These are phyloP conservation scores for Stereocaulon alpinum DNA, from an alignment of 495 filamentous ascomycete genomes.

Conservation along the genomic window DNA sequence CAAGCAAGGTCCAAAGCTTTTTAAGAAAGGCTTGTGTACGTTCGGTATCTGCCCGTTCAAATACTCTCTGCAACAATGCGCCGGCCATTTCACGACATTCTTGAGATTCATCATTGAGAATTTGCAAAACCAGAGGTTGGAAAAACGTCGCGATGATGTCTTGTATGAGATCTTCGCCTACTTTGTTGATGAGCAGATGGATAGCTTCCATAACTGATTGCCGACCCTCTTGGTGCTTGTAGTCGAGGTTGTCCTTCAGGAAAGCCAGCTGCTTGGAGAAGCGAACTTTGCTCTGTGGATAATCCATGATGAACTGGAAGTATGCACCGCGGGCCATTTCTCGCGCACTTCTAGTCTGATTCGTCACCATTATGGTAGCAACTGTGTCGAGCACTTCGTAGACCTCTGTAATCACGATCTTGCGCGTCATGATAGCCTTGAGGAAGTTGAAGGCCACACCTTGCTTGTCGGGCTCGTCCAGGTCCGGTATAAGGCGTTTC, in stretches of 20 bases:
- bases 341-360: constrained; percentile 73
- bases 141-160: constrained; percentile 76
- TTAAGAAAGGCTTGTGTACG: constrained; percentile 54
- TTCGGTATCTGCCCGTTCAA: constrained; percentile 68
- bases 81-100: constrained; percentile 80
- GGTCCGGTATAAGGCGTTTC: constrained; percentile 70
- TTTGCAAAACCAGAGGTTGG: constrained; percentile 70
- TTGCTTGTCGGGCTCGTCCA: constrained; percentile 84
- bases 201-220: constrained; percentile 86
- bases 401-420: constrained; percentile 72
- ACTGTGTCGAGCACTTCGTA: constrained; percentile 87
- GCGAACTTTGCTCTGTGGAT: constrained; percentile 79
- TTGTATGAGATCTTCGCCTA: constrained; percentile 67
- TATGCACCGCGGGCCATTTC: constrained; percentile 82
- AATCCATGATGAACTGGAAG: constrained; percentile 88
- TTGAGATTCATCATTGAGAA: constrained; percentile 77
- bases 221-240: constrained; percentile 75
- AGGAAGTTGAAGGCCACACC: constrained; percentile 91
- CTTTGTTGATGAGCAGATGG: constrained; percentile 71
- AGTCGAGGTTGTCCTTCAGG: constrained; percentile 81
- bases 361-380: constrained; percentile 90
- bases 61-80: constrained; percentile 66
- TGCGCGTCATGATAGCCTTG: constrained; percentile 70
- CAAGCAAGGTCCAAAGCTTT: constrained; percentile 66
- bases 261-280: constrained; percentile 84